A percentile compares a stretch with the other conserved stretches of the same genome.
These are phyloP conservation scores for Trypanosoma rangeli DNA, from an alignment of 208 protist genomes.

Conservation along the genomic window DNA sequence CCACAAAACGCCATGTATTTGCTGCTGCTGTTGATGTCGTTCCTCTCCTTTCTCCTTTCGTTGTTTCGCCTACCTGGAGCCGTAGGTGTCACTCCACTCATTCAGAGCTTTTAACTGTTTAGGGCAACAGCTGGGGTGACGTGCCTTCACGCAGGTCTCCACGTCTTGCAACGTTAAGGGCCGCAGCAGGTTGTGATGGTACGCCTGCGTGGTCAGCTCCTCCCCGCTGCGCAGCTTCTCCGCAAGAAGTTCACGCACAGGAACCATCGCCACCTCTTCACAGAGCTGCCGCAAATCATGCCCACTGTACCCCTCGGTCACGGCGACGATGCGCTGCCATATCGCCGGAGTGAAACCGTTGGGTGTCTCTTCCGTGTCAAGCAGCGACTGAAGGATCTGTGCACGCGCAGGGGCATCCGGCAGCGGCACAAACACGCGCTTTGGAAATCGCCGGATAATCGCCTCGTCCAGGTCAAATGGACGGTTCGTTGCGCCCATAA, in stretches of 20 bases:
- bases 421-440: constrained; percentile 83
- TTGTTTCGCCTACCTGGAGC: constrained; percentile 4
- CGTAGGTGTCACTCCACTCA: constrained; percentile 27
- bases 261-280: constrained; percentile 30
- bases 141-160: constrained; percentile 9
- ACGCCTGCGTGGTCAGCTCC: constrained; percentile 10
- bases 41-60: too few species aligned
- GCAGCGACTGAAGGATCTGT: constrained; percentile 34
- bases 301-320: constrained; percentile 60
- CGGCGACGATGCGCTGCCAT: constrained; percentile 37
- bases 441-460: constrained; percentile 84
- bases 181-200: constrained; percentile 5
- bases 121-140: constrained; percentile 23
- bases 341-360: constrained; percentile 39
- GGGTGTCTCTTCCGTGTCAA: constrained; percentile 38
- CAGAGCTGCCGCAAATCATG: constrained; percentile 29
- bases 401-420: constrained; percentile 42
- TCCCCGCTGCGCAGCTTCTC: constrained; percentile 22
- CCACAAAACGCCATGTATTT: too few species aligned
- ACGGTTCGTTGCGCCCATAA: constrained; percentile 91
- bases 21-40: too few species aligned
- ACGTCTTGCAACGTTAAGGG: constrained; percentile 26
- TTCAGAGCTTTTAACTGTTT: constrained; percentile 19
- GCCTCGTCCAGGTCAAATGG: constrained; percentile 92
- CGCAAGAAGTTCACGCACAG: constrained; percentile 22